Conservation (phyloP, 805 yeast genomes). For the Candida berthetii region DNA sequence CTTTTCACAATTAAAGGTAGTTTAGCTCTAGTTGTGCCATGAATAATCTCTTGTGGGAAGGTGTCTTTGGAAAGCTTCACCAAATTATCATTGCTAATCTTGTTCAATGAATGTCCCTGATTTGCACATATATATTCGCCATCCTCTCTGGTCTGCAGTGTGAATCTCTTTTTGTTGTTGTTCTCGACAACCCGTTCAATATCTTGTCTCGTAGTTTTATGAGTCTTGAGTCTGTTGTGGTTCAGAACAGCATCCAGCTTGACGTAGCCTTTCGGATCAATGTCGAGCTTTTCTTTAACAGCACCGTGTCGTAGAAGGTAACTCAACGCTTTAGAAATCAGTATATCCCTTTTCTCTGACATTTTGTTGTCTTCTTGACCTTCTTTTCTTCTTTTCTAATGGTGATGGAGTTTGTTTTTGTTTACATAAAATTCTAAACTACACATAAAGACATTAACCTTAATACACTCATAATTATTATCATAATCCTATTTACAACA, state of each 20-base stretch:
- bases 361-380: no score
- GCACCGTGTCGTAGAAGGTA: slow-evolving; percentile 88
- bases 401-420: no score
- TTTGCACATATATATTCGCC: slow-evolving; percentile 63
- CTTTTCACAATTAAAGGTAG: slow-evolving; percentile 39
- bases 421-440: no score
- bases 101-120: slow-evolving; percentile 80
- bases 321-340: slow-evolving; percentile 69
- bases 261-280: slow-evolving; percentile 67
- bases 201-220: slow-evolving; percentile 49
- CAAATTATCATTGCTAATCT: slow-evolving; percentile 35
- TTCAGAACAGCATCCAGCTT: slow-evolving; percentile 43
- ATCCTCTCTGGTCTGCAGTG: slow-evolving; percentile 27
- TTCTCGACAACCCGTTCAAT: slow-evolving; percentile 51
- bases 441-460: no score
- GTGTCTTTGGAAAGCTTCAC: slow-evolving; percentile 28
- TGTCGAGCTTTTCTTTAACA: slow-evolving; percentile 50
- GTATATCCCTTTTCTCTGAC: slow-evolving; percentile 34
- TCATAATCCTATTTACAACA: no score
- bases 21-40: slow-evolving; percentile 64
- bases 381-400: no score
- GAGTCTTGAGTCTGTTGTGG: slow-evolving; percentile 53
- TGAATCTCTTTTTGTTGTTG: slow-evolving; percentile 71
- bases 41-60: slow-evolving; percentile 55
- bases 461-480: no score